phyloP scores from a whole-genome alignment of 2,329 filamentous ascomycete species.

The Mariannaea sp. region DNA sequence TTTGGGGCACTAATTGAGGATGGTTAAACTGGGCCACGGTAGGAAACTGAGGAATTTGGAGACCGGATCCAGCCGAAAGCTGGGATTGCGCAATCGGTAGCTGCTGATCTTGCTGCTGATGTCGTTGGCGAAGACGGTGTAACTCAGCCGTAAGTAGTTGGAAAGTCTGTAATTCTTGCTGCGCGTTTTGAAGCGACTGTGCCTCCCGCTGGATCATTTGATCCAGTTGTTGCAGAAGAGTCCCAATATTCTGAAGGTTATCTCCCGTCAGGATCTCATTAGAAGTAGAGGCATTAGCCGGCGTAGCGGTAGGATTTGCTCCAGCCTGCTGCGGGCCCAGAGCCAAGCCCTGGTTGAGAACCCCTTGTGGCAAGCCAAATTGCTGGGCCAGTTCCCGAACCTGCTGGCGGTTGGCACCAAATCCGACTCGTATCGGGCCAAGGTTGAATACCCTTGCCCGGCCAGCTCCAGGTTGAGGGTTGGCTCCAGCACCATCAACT shows the following conservation, averaged over 20 bases:
- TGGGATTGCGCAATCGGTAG: conserved; percentile 27
- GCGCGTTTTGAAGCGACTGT: conserved; percentile 62
- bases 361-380: conserved; percentile 53
- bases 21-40: conserved; percentile 23
- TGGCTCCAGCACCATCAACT: conserved; percentile 32
- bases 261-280: conserved; percentile 36
- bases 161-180: conserved; percentile 72
- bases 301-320: conserved; percentile 24
- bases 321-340: conserved; percentile 25
- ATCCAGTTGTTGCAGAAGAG: conserved; percentile 69
- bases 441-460: conserved; percentile 70
- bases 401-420: conserved; percentile 72
- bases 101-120: conserved; percentile 40
- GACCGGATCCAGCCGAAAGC: conserved; percentile 16
- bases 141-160: conserved; percentile 71
- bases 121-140: conserved; percentile 63
- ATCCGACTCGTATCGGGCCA: conserved; percentile 75
- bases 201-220: conserved; percentile 72
- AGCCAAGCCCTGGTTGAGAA: conserved; percentile 30
- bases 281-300: conserved; percentile 24
- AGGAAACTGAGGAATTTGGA: conserved; percentile 19
- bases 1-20: conserved; percentile 25
- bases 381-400: conserved; percentile 70
- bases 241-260: conserved; percentile 54
- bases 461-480: conserved; percentile 31